phyloP scores from a whole-genome alignment of 1,284 basidiomycete species.

The Ceratobasidium sp. region DNA sequence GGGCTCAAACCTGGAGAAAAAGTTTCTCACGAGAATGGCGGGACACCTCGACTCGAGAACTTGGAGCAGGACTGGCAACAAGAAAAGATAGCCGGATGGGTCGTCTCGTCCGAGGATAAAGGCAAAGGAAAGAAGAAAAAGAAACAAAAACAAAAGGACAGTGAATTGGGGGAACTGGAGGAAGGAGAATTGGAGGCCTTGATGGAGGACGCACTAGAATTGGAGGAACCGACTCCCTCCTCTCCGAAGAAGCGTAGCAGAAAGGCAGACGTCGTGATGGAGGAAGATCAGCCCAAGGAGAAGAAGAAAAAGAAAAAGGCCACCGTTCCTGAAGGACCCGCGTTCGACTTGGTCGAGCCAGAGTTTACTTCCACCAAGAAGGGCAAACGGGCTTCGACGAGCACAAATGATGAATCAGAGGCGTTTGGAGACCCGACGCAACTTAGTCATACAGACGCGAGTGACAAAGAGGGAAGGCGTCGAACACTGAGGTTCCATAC shows the following conservation, averaged over 20 bases:
- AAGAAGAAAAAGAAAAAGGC: constrained; percentile 45
- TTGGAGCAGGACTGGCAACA: constrained; percentile 59
- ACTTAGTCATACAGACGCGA: constrained; percentile 73
- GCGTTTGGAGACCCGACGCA: constrained; percentile 77
- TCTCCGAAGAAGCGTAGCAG: constrained; percentile 46
- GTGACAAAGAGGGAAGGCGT: constrained; percentile 81
- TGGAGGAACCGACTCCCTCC: constrained; percentile 42
- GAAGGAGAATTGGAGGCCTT: constrained; percentile 50
- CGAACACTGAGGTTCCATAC: constrained; percentile 87
- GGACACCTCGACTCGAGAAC: constrained; percentile 52
- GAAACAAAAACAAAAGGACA: constrained; percentile 45
- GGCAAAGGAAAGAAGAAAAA: constrained; percentile 47
- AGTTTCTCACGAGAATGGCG: constrained; percentile 47
- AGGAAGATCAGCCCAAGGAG: constrained; percentile 48
- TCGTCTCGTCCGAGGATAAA: background rate
- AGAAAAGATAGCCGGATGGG: constrained; percentile 44
- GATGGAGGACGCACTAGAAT: constrained; percentile 45
- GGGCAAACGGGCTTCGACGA: constrained; percentile 45
- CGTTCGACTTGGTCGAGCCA: constrained; percentile 78
- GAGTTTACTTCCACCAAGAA: constrained; percentile 53
- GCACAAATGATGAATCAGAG: constrained; percentile 53
- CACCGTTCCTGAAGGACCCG: constrained; percentile 48
- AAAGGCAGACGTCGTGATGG: constrained; percentile 43
- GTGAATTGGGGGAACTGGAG: constrained; percentile 42
- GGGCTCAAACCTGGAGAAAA: constrained; percentile 52